Conservation (phyloP, 108 stramenopile genomes). For the Cyclotella cryptica region DNA sequence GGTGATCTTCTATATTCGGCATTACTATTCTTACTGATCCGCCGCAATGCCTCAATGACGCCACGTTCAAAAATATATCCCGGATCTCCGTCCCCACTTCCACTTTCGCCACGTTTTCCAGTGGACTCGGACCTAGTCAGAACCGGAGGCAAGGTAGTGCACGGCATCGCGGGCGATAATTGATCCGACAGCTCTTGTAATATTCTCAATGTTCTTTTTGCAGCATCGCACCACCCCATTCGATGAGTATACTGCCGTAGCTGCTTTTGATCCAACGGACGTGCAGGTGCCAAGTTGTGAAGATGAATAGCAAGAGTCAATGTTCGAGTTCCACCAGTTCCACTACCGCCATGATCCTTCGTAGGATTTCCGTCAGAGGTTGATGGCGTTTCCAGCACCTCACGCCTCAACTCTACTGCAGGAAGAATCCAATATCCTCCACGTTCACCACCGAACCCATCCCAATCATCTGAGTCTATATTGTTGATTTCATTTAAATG, state of each 20-base stretch:
- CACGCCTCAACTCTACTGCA: slow-evolving; percentile 68
- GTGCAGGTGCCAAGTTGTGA: slow-evolving; percentile 28
- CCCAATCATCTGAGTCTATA: slow-evolving; percentile 65
- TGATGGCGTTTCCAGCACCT: slow-evolving; percentile 8
- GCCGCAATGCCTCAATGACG: slow-evolving; percentile 62
- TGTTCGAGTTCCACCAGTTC: slow-evolving; percentile 10
- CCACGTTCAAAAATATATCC: slow-evolving; percentile 77
- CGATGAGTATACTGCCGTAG: slow-evolving; percentile 4
- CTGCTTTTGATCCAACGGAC: not conserved
- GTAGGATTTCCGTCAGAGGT: not conserved
- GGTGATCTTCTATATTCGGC: not conserved
- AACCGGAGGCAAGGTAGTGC: slow-evolving; percentile 76
- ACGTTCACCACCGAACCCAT: slow-evolving; percentile 65
- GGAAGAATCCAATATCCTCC: slow-evolving; percentile 76
- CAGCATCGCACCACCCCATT: slow-evolving; percentile 48
- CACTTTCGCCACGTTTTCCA: slow-evolving; percentile 11
- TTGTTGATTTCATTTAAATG: slow-evolving; percentile 5
- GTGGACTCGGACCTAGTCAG: slow-evolving; percentile 62
- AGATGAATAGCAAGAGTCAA: slow-evolving; percentile 67
- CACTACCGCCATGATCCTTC: slow-evolving; percentile 5
- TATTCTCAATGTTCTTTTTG: slow-evolving; percentile 41
- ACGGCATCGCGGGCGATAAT: slow-evolving; percentile 54
- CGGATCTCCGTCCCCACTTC: slow-evolving; percentile 35
- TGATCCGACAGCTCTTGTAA: slow-evolving; percentile 55
- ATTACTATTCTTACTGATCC: slow-evolving; percentile 33